Conservation (phyloP, 1,284 basidiomycete species). For the Taiwanofungus camphoratus region DNA sequence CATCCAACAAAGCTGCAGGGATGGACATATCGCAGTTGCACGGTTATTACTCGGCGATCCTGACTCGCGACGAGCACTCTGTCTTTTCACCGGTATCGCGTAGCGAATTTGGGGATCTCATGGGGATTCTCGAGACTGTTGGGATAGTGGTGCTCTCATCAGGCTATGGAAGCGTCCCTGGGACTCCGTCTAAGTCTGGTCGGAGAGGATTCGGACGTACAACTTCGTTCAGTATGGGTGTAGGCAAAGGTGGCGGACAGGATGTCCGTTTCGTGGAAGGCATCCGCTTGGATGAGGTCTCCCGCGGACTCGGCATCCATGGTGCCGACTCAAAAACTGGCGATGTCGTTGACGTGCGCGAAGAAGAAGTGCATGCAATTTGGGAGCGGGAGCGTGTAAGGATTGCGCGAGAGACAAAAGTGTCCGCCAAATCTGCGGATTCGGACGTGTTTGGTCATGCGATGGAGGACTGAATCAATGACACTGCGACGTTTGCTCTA, state of each 20-base stretch:
- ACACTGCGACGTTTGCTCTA: background rate
- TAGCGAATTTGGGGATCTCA: slow-evolving; percentile 68
- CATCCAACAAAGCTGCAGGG: slow-evolving; percentile 19
- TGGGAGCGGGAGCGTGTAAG: slow-evolving; percentile 60
- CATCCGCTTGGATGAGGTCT: slow-evolving; percentile 57
- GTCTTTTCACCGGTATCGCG: slow-evolving; percentile 62
- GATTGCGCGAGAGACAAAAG: slow-evolving; percentile 50
- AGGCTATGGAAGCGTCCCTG: slow-evolving; percentile 19
- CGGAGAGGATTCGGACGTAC: slow-evolving; percentile 49
- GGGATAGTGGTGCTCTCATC: slow-evolving; percentile 51
- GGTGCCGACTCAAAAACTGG: slow-evolving; percentile 23
- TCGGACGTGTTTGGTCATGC: slow-evolving; percentile 47
- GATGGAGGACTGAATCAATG: slow-evolving; percentile 41
- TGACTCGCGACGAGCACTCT: slow-evolving; percentile 47
- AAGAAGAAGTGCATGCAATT: slow-evolving; percentile 63
- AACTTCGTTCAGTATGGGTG: slow-evolving; percentile 43
- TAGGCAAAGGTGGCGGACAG: slow-evolving; percentile 36
- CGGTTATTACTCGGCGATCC: slow-evolving; percentile 53
- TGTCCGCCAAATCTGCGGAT: slow-evolving; percentile 11
- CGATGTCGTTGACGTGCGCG: slow-evolving; percentile 40
- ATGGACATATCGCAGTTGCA: slow-evolving; percentile 59
- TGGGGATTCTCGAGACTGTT: slow-evolving; percentile 65
- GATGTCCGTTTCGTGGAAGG: slow-evolving; percentile 52
- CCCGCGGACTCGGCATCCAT: slow-evolving; percentile 54
- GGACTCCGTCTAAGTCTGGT: slow-evolving; percentile 34